Percentiles rank a stretch among this genome's conserved stretches.
Evolutionary conservation across 208 protist species (phyloP).

Genomic region (Crithidia expoeki): DNA sequence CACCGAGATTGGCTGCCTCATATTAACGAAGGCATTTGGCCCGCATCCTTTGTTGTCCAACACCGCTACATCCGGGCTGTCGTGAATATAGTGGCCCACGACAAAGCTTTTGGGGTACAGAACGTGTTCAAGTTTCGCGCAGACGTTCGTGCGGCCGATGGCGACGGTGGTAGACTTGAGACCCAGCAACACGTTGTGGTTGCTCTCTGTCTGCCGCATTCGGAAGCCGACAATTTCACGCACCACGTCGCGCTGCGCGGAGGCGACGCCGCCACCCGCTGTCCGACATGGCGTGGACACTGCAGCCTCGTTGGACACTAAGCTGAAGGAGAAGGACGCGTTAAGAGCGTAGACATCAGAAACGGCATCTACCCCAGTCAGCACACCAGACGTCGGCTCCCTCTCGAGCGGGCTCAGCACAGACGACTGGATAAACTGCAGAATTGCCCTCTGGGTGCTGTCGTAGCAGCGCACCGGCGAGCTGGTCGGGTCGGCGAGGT

Average conservation of each 20-base stretch:
- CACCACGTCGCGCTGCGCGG: constrained; percentile 60
- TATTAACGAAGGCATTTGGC: constrained; percentile 37
- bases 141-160: constrained; percentile 80
- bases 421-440: constrained; percentile 72
- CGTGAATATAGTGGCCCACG: constrained; percentile 73
- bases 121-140: constrained; percentile 79
- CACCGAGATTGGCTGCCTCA: constrained; percentile 72
- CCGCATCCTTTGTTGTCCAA: constrained; percentile 74
- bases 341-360: constrained; percentile 76
- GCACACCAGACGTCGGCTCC: constrained; percentile 27
- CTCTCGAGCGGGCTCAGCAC: constrained; percentile 63
- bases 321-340: constrained; percentile 62
- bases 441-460: constrained; percentile 47
- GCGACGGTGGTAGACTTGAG: constrained; percentile 67
- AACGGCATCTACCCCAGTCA: constrained; percentile 69
- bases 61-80: constrained; percentile 61
- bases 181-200: constrained; percentile 82
- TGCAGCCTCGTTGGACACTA: constrained; percentile 67
- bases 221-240: constrained; percentile 79
- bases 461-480: constrained; percentile 27
- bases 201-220: constrained; percentile 81
- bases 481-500: constrained; percentile 17
- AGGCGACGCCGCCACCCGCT: constrained; percentile 30
- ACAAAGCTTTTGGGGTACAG: constrained; percentile 79
- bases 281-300: constrained; percentile 53